Evolutionary conservation across 805 yeast genomes (phyloP), one percentile per base, ranked within the genome.

Genomic region (Suhomyces sp.): DNA sequence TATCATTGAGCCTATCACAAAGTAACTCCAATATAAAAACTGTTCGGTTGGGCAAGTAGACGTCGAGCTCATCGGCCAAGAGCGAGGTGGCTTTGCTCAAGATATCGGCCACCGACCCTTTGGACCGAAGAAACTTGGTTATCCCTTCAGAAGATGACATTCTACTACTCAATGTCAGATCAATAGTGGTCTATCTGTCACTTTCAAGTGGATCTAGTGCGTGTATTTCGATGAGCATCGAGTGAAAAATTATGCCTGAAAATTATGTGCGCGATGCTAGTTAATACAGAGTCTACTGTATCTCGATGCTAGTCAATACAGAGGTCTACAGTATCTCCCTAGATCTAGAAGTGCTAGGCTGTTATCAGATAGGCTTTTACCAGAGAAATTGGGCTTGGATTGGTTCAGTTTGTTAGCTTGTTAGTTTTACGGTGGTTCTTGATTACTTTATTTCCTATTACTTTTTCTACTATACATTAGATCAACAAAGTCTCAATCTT

Each of bases 401-500:
- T 19, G 19, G 19, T 19, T 19, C 19, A 19, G 19, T 19, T 19
- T 19, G 19, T 19, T 3, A n/a, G n/a, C n/a, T n/a, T n/a, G n/a
- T 19, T 2, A 19, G 19, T 19, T 19, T 19, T 19, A 19, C 19
- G 3, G 19, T 19, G 19, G 19, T 3, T 19, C 19, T 19, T 46
- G 31, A 36, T 42, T 8, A n/a, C 15, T 44, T 24, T 15, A 7
- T 3, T 27, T 24, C n/a, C 12, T 26, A 17, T 44, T 17, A n/a
- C 5, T 41, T 41, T 31, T 46, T 15, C 26, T 47, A 38, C 27
- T 41, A 42, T 42, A 48, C 48, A 52, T 57, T 86, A 92, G 71
- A 94, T 94, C 74, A 94, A 85, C 74, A 94, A 84, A 65, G 97
- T 90, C 82, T 94, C 99, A 77, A 94, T 93, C 88, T 93, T 92